Percentiles rank a stretch among this genome's conserved stretches.
phyloP scores from a whole-genome alignment of 2,329 filamentous ascomycete species.

The Colletotrichum higginsianum region DNA sequence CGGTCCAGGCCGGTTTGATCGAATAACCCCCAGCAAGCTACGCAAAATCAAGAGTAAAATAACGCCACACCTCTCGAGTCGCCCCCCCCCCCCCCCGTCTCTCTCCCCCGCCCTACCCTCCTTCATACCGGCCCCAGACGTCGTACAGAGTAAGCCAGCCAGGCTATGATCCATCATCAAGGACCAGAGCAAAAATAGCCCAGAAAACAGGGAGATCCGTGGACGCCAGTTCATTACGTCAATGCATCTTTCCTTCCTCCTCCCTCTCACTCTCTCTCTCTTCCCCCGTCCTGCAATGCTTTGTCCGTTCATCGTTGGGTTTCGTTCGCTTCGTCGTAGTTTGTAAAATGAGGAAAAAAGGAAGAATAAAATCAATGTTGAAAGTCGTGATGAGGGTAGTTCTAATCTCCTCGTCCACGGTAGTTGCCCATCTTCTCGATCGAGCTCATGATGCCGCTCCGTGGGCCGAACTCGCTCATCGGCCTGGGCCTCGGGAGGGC shows the following conservation, averaged over 20 bases:
- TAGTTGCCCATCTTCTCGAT: constrained; percentile 90
- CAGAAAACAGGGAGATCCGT: constrained; percentile 34
- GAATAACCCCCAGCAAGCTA: too few relatives aligned
- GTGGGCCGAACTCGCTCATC: constrained; percentile 61
- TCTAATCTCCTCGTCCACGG: constrained; percentile 57
- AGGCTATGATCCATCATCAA: constrained; percentile 8
- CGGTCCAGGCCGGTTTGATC: too few relatives aligned
- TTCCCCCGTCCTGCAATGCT: constrained; percentile 18
- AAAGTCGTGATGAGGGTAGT: neutral
- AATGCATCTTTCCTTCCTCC: constrained; percentile 21
- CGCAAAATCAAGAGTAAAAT: neutral
- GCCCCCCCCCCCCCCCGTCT: neutral
- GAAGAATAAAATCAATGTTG: neutral
- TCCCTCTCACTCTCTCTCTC: neutral
- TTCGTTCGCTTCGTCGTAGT: constrained; percentile 31
- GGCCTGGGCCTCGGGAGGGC: constrained; percentile 62
- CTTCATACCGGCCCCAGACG: neutral
- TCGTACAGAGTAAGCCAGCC: constrained; percentile 5
- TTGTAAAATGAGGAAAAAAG: neutral
- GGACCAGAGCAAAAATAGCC: constrained; percentile 26
- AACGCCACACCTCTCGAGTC: constrained; percentile 19
- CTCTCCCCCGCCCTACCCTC: neutral
- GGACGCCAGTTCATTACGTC: constrained; percentile 42
- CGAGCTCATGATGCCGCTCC: constrained; percentile 85
- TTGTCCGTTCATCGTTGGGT: constrained; percentile 40